Percentiles rank a stretch among this genome's conserved stretches.
Conservation (phyloP, 257 asterid species). For the Nicotiana tomentosiformis region DNA sequence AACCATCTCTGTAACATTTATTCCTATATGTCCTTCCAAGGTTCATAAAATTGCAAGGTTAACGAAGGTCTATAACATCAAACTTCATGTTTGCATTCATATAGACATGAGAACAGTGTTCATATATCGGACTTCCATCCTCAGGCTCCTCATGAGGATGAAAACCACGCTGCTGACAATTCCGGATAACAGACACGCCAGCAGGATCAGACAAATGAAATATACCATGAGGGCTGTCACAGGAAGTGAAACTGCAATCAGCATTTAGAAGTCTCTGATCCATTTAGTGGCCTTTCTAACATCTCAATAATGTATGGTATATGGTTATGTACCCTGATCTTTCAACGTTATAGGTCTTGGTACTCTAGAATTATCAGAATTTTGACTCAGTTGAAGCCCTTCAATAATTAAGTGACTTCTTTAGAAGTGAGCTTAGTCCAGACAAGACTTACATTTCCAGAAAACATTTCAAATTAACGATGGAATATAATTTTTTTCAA, state of each 20-base stretch:
- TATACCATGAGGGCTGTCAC: slow-evolving; percentile 87
- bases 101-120: slow-evolving; percentile 87
- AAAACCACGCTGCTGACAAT: slow-evolving; percentile 85
- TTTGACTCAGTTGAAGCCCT: neutral
- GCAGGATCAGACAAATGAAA: slow-evolving; percentile 93
- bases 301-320: neutral
- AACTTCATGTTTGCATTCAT: slow-evolving; percentile 64
- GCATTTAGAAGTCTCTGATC: neutral
- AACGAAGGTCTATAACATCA: slow-evolving; percentile 89
- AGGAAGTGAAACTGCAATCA: neutral
- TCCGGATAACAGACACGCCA: slow-evolving; percentile 67
- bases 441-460: neutral
- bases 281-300: neutral
- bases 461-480: no score
- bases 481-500: no score
- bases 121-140: slow-evolving; percentile 85
- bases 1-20: neutral
- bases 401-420: neutral
- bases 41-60: slow-evolving; percentile 9
- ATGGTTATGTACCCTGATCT: neutral
- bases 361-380: neutral
- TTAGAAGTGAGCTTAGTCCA: neutral
- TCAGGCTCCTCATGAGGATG: slow-evolving; percentile 95
- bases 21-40: slow-evolving; percentile 9
- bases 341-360: neutral